phyloP scores from a whole-genome alignment of 306 rosid genomes.

The Rosa persica region DNA sequence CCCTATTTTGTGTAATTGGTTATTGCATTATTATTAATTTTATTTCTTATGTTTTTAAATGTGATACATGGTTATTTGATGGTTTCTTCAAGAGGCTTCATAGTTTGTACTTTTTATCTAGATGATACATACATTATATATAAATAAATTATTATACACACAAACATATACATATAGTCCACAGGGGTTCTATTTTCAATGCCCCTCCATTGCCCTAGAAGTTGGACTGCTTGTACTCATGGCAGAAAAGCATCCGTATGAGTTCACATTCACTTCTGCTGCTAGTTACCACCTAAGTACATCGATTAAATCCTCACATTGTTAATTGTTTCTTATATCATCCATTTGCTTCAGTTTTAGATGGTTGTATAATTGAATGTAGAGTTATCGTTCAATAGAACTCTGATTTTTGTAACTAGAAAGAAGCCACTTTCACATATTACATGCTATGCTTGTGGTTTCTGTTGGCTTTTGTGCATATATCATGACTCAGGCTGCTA shows the following conservation, averaged over 20 bases:
- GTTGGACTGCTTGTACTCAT: neutral
- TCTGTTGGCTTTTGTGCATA: constrained; percentile 6
- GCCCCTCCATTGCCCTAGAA: neutral
- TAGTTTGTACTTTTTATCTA: neutral
- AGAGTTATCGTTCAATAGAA: neutral
- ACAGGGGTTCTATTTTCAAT: neutral
- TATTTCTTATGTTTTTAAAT: neutral
- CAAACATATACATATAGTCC: neutral
- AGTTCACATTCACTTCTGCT: neutral
- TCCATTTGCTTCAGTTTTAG: neutral
- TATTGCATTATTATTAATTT: neutral
- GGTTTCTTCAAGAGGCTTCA: neutral
- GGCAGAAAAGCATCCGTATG: neutral
- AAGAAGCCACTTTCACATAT: neutral
- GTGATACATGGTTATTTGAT: neutral
- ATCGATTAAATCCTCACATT: neutral
- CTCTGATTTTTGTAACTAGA: neutral
- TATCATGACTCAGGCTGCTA: neutral
- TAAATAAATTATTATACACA: neutral
- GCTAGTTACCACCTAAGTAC: neutral
- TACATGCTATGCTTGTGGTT: constrained; percentile 5
- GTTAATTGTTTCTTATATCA: neutral
- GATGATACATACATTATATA: neutral
- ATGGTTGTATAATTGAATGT: neutral
- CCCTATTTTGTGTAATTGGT: constrained; percentile 2